Percentiles rank a stretch among this genome's conserved stretches.
These are phyloP conservation scores for Penicillium sp. DNA, from an alignment of 2,329 filamentous ascomycete genomes.

Conservation along the genomic window DNA sequence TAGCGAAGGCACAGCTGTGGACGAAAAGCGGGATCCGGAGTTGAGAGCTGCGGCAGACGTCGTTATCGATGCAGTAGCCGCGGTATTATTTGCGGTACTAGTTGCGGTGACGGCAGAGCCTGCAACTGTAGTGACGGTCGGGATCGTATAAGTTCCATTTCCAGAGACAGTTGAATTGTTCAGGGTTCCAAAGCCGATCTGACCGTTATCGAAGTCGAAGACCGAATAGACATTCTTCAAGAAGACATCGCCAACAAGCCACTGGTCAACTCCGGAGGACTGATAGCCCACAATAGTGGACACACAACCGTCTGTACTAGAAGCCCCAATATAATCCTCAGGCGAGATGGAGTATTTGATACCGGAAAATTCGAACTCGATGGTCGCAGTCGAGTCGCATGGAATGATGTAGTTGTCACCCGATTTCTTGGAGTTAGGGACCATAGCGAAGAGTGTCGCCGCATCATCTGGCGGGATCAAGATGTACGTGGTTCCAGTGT, in stretches of 20 bases:
- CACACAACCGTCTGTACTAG: constrained; percentile 44
- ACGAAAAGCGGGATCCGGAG: neutral
- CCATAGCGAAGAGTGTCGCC: constrained; percentile 63
- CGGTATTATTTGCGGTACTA: constrained; percentile 2
- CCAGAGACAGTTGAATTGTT: constrained; percentile 11
- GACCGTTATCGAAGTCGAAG: constrained; percentile 68
- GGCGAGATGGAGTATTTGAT: constrained; percentile 65
- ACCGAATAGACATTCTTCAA: constrained; percentile 87
- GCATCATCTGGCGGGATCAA: constrained; percentile 70
- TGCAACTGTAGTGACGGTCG: constrained; percentile 11
- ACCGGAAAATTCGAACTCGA: constrained; percentile 69
- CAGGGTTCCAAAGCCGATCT: constrained; percentile 38
- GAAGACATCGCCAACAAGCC: constrained; percentile 84
- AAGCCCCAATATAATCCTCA: constrained; percentile 66
- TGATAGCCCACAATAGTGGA: constrained; percentile 75
- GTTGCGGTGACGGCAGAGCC: constrained; percentile 7
- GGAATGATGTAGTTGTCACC: constrained; percentile 69
- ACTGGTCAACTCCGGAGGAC: constrained; percentile 61
- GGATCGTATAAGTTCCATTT: constrained; percentile 17
- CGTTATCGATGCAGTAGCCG: constrained; percentile 6
- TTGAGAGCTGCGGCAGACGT: constrained; percentile 3
- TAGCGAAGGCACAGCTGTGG: neutral
- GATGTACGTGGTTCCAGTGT: constrained; percentile 79
- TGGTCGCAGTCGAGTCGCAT: constrained; percentile 61
- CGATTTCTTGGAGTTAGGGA: constrained; percentile 61